phyloP scores from a whole-genome alignment of 352 stramenopile species.

The Phytophthora agathidicida region DNA sequence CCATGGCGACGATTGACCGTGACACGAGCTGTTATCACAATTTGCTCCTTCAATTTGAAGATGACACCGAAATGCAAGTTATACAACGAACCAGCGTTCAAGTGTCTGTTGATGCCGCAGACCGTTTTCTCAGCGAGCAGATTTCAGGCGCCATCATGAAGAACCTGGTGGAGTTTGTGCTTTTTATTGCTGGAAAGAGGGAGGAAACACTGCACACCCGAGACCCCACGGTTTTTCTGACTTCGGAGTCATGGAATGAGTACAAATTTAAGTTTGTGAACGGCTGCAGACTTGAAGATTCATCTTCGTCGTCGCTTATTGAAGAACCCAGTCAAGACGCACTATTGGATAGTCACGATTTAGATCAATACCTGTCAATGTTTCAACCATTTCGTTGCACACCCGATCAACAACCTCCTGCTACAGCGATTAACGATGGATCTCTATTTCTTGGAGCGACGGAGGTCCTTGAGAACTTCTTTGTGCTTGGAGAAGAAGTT shows the following conservation, averaged over 20 bases:
- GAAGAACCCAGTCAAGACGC: conserved; percentile 7
- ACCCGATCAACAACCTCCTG: conserved; percentile 24
- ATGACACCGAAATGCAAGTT: conserved; percentile 56
- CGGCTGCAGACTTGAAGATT: conserved; percentile 3
- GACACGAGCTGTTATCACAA: conserved; percentile 59
- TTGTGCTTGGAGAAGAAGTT: conserved; percentile 60
- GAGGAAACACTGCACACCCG: conserved; percentile 53
- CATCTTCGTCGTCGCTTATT: not conserved
- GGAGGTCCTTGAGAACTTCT: conserved; percentile 51
- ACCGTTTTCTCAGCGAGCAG: conserved; percentile 49
- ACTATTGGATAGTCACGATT: conserved; percentile 38
- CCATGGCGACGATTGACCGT: conserved; percentile 48
- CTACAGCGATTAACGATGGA: conserved; percentile 30
- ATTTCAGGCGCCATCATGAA: conserved; percentile 46
- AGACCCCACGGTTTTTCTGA: conserved; percentile 47
- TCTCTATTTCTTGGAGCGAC: conserved; percentile 52
- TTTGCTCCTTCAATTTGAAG: conserved; percentile 66
- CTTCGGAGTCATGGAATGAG: conserved; percentile 56
- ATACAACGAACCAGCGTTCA: conserved; percentile 42
- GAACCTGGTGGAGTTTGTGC: conserved; percentile 63
- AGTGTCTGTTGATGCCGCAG: conserved; percentile 38
- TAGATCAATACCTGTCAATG: conserved; percentile 52
- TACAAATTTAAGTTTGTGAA: conserved; percentile 55
- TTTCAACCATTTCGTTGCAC: conserved; percentile 31
- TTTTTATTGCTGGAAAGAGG: conserved; percentile 55